Conservation (phyloP, 2,329 filamentous ascomycete species). For the Paraphoma sp. region DNA sequence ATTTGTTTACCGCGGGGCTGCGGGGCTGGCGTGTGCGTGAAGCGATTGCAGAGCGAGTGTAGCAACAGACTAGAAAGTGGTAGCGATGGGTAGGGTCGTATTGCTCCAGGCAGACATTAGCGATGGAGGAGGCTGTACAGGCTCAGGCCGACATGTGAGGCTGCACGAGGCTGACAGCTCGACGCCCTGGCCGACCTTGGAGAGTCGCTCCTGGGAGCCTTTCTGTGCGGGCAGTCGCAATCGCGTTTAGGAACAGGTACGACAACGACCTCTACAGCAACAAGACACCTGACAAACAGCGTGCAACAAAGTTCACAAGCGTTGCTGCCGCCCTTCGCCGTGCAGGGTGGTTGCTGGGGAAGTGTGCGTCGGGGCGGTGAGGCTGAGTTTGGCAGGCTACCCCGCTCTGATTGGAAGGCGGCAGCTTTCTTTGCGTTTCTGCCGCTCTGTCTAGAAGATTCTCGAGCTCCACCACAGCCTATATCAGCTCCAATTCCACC, state of each 20-base stretch:
- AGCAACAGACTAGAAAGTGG: background rate
- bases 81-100: background rate
- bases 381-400: slow-evolving; percentile 10
- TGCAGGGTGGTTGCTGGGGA: slow-evolving; percentile 20
- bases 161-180: slow-evolving; percentile 15
- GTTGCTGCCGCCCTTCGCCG: slow-evolving; percentile 19
- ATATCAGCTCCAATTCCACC: slow-evolving; percentile 41
- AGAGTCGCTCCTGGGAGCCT: slow-evolving; percentile 2
- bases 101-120: slow-evolving; percentile 12
- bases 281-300: background rate
- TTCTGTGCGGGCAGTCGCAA: background rate
- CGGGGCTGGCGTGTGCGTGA: slow-evolving; percentile 2
- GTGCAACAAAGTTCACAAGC: slow-evolving; percentile 9
- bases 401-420: slow-evolving; percentile 31
- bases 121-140: slow-evolving; percentile 10
- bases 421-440: slow-evolving; percentile 40
- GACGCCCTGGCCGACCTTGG: background rate
- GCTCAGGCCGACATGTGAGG: slow-evolving; percentile 4
- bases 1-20: slow-evolving; percentile 3
- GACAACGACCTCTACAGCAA: slow-evolving; percentile 2
- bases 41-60: slow-evolving; percentile 14
- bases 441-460: slow-evolving; percentile 47
- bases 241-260: too few species aligned
- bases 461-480: slow-evolving; percentile 43
- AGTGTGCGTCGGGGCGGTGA: slow-evolving; percentile 33